These are phyloP conservation scores for Ascochyta pisi DNA, from an alignment of 2,329 filamentous ascomycete genomes.

Conservation along the genomic window DNA sequence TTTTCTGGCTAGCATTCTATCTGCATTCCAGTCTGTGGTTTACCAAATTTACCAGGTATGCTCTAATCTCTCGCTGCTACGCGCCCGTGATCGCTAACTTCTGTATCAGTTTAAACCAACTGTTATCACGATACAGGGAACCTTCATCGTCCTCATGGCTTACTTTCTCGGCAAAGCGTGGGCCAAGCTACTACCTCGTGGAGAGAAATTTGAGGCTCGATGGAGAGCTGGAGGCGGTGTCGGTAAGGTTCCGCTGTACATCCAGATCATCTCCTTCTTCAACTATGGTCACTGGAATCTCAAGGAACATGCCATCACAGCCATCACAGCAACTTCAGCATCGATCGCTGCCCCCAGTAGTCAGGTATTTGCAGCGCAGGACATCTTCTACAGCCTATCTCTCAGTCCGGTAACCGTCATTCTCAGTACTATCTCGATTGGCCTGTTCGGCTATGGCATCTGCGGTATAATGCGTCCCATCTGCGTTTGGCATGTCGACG, in stretches of 20 bases:
- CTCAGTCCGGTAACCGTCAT: constrained; percentile 23
- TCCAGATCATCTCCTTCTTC: constrained; percentile 23
- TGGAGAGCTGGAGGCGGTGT: constrained; percentile 22
- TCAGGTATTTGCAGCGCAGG: constrained; percentile 23
- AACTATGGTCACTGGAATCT: constrained; percentile 22
- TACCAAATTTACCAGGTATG: constrained; percentile 23
- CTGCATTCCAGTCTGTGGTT: constrained; percentile 24
- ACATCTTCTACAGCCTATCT: constrained; percentile 21
- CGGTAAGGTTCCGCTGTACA: constrained; percentile 17
- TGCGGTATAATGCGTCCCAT: constrained; percentile 25
- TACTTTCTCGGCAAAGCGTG: constrained; percentile 23
- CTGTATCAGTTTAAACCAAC: constrained; percentile 23
- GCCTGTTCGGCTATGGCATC: constrained; percentile 23
- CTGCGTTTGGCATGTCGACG: constrained; percentile 25
- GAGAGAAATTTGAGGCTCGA: constrained; percentile 23
- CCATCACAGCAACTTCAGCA: constrained; percentile 25
- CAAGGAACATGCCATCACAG: constrained; percentile 23
- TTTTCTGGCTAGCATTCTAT: constrained; percentile 18
- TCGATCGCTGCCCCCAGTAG: constrained; percentile 23
- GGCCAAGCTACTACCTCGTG: constrained; percentile 20
- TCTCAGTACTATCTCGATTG: constrained; percentile 25
- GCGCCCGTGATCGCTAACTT: not conserved
- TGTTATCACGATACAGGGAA: constrained; percentile 22
- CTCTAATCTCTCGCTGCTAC: not conserved
- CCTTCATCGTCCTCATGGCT: constrained; percentile 25